phyloP scores from a whole-genome alignment of 1,139 yeast genomes.

The Candida sojae region DNA sequence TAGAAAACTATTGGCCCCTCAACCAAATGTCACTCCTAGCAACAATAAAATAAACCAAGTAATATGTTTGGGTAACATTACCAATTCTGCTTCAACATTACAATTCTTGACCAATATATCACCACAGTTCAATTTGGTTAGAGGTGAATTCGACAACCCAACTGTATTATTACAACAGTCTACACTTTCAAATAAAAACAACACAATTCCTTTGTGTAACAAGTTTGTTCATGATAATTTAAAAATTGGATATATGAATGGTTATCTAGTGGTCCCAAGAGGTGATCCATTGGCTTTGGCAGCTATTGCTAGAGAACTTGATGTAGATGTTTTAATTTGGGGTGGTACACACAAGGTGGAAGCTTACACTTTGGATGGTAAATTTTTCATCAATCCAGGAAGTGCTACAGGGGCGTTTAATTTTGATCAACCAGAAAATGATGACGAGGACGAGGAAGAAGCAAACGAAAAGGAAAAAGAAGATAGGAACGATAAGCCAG shows the following conservation, averaged over 20 bases:
- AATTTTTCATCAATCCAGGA: slow-evolving; percentile 93
- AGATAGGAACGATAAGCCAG: slow-evolving; percentile 15
- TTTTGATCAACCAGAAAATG: slow-evolving; percentile 45
- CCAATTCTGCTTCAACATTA: slow-evolving; percentile 65
- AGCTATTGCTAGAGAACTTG: slow-evolving; percentile 84
- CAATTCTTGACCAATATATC: slow-evolving; percentile 68
- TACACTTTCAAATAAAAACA: slow-evolving; percentile 29
- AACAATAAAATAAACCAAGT: slow-evolving; percentile 81
- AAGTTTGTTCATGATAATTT: slow-evolving; percentile 71
- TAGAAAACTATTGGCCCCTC: slow-evolving; percentile 65
- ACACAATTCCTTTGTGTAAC: slow-evolving; percentile 61
- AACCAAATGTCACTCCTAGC: slow-evolving; percentile 36
- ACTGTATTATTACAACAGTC: slow-evolving; percentile 37
- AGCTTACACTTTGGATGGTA: slow-evolving; percentile 89
- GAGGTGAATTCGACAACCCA: slow-evolving; percentile 69
- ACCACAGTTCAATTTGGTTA: slow-evolving; percentile 71
- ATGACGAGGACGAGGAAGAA: slow-evolving; percentile 52
- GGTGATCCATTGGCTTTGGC: slow-evolving; percentile 84
- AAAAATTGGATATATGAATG: slow-evolving; percentile 82
- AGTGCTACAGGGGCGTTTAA: slow-evolving; percentile 91
- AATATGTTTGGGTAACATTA: slow-evolving; percentile 80
- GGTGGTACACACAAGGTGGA: slow-evolving; percentile 96
- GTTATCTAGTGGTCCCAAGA: slow-evolving; percentile 80
- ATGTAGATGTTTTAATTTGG: slow-evolving; percentile 90
- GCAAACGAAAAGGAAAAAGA: slow-evolving; percentile 28